Evolutionary conservation across 2,329 filamentous ascomycete species (phyloP).

Genomic region (Botrytis cinerea): DNA sequence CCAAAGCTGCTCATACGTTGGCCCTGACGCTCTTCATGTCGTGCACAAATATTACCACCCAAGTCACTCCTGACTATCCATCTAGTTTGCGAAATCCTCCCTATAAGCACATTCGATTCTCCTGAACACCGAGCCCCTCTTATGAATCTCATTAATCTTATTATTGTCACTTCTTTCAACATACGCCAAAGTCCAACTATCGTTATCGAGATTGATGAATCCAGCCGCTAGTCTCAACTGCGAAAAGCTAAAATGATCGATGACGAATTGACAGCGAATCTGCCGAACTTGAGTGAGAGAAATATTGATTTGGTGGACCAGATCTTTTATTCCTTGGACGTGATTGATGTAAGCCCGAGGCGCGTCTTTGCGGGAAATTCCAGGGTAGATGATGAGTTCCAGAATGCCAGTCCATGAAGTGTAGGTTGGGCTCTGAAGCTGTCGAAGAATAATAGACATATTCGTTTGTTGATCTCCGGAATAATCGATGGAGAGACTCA

Average conservation of each 20-base stretch:
- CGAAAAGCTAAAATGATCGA: background rate
- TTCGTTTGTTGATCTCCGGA: background rate
- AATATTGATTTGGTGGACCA: background rate
- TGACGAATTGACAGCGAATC: slow-evolving; percentile 1
- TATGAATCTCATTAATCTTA: background rate
- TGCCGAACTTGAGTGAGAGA: background rate
- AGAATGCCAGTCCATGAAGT: background rate
- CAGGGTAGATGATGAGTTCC: background rate
- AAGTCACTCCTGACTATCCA: background rate
- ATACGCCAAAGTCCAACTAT: background rate
- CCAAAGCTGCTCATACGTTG: background rate
- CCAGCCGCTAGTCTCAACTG: background rate
- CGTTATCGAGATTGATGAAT: background rate
- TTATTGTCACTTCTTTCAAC: background rate
- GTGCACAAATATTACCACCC: fast-evolving
- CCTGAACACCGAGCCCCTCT: background rate
- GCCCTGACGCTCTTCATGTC: background rate
- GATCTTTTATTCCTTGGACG: background rate
- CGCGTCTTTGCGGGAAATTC: background rate
- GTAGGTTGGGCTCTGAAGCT: background rate
- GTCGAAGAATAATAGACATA: background rate
- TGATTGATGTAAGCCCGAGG: background rate
- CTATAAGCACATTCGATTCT: background rate
- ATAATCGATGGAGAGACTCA: background rate
- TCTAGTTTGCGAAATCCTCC: background rate